These are phyloP conservation scores for Pelargonium australe DNA, from an alignment of 441 rosid species.

Conservation along the genomic window DNA sequence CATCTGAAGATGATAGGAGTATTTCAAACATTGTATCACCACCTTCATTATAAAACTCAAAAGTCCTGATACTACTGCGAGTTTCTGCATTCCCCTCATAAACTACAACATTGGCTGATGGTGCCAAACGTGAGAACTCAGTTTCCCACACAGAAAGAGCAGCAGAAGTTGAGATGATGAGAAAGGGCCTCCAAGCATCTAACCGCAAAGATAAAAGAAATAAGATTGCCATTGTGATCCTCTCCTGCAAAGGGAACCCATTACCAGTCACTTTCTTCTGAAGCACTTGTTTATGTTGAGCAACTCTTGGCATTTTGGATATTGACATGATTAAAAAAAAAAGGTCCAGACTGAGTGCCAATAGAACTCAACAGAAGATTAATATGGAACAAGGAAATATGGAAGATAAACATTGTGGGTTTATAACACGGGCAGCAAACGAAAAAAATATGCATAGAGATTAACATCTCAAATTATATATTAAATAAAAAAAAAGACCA, in stretches of 20 bases:
- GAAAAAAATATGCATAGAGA: background rate
- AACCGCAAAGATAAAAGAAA: slow-evolving; percentile 34
- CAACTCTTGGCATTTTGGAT: background rate
- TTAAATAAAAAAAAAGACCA: background rate
- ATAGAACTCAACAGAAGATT: no score
- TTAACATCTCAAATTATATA: background rate
- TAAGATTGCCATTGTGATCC: slow-evolving; percentile 33
- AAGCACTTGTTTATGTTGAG: background rate
- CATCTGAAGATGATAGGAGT: slow-evolving; percentile 43
- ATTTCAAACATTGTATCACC: slow-evolving; percentile 42
- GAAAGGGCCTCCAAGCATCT: slow-evolving; percentile 34
- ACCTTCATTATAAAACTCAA: slow-evolving; percentile 37
- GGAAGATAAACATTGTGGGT: no score
- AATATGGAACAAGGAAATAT: no score
- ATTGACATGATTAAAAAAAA: background rate
- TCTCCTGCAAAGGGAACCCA: slow-evolving; percentile 36
- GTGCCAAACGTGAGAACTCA: slow-evolving; percentile 36
- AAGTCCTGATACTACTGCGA: slow-evolving; percentile 32
- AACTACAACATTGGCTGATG: slow-evolving; percentile 35
- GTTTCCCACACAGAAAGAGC: slow-evolving; percentile 46
- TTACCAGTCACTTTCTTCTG: background rate
- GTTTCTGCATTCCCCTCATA: slow-evolving; percentile 37
- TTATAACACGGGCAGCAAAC: background rate
- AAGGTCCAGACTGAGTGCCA: no score
- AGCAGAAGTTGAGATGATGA: slow-evolving; percentile 40